Conservation (phyloP, 495 filamentous ascomycete species). For the Penicillium steckii region DNA sequence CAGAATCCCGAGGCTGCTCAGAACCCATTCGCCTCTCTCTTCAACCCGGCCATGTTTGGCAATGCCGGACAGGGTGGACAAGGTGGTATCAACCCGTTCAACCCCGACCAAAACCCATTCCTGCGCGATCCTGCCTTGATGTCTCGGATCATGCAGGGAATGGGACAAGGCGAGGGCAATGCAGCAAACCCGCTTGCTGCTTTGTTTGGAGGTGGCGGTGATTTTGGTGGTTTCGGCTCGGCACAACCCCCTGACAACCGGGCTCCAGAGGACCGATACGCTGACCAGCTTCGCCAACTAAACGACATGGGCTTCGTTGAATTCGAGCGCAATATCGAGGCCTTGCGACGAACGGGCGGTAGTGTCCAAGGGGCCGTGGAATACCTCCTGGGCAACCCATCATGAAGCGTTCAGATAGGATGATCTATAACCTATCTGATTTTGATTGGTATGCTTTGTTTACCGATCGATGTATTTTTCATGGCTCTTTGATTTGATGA, state of each 20-base stretch:
- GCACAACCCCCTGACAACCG: slow-evolving; percentile 67
- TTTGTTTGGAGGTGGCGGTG: slow-evolving; percentile 41
- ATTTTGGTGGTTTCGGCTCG: slow-evolving; percentile 34
- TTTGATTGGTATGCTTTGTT: not conserved
- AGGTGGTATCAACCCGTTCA: slow-evolving; percentile 43
- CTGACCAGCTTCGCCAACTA: slow-evolving; percentile 83
- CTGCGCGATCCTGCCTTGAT: slow-evolving; percentile 49
- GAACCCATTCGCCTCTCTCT: slow-evolving; percentile 55
- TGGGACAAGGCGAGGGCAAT: slow-evolving; percentile 34
- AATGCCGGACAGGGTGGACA: slow-evolving; percentile 27
- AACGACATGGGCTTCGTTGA: slow-evolving; percentile 99
- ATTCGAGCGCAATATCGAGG: slow-evolving; percentile 89
- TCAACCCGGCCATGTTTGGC: slow-evolving; percentile 46
- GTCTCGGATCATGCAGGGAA: slow-evolving; percentile 46
- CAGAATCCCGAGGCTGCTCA: slow-evolving; percentile 32
- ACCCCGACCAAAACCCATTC: slow-evolving; percentile 47
- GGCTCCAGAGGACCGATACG: slow-evolving; percentile 92
- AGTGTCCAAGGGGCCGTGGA: slow-evolving; percentile 96
- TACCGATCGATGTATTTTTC: slow-evolving; percentile 13
- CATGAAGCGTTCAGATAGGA: slow-evolving; percentile 8
- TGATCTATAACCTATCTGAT: not conserved
- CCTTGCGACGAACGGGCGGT: slow-evolving; percentile 83
- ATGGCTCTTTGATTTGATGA: slow-evolving; percentile 13
- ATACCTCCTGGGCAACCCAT: slow-evolving; percentile 52
- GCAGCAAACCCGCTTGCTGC: slow-evolving; percentile 38